Conservation (phyloP, 768 basidiomycete species). For the Brasilioporus rufonigricans region DNA sequence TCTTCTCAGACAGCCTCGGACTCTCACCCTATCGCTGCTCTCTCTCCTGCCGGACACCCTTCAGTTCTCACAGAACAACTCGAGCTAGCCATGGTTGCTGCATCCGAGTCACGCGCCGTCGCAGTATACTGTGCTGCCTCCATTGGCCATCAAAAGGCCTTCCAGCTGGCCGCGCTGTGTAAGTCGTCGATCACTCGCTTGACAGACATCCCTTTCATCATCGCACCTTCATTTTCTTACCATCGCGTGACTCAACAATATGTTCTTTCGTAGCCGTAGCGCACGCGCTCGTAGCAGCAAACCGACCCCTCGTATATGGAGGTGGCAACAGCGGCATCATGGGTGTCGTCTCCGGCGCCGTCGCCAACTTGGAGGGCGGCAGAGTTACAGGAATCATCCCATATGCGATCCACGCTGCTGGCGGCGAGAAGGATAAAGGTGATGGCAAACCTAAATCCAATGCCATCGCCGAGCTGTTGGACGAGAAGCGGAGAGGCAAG, state of each 20-base stretch:
- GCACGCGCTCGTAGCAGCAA: conserved; percentile 57
- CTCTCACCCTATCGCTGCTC: not conserved
- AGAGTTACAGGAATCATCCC: conserved; percentile 78
- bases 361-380: conserved; percentile 58
- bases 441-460: conserved; percentile 21
- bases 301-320: conserved; percentile 78
- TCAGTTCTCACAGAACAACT: conserved; percentile 8
- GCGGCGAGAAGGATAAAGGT: conserved; percentile 59
- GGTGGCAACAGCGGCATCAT: conserved; percentile 84
- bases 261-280: conserved; percentile 58
- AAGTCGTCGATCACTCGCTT: conserved; percentile 31
- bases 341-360: conserved; percentile 74
- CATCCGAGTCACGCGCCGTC: conserved; percentile 42
- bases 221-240: not conserved
- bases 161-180: conserved; percentile 69
- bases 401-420: conserved; percentile 64
- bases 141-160: conserved; percentile 59
- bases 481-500: conserved; percentile 34
- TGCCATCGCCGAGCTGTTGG: conserved; percentile 21
- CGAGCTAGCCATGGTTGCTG: conserved; percentile 27
- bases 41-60: not conserved
- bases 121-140: conserved; percentile 87
- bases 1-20: not conserved
- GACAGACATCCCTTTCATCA: not conserved
- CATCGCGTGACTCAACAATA: conserved; percentile 2